Conservation (phyloP, 768 basidiomycete genomes). For the Russula griseocarnosa region DNA sequence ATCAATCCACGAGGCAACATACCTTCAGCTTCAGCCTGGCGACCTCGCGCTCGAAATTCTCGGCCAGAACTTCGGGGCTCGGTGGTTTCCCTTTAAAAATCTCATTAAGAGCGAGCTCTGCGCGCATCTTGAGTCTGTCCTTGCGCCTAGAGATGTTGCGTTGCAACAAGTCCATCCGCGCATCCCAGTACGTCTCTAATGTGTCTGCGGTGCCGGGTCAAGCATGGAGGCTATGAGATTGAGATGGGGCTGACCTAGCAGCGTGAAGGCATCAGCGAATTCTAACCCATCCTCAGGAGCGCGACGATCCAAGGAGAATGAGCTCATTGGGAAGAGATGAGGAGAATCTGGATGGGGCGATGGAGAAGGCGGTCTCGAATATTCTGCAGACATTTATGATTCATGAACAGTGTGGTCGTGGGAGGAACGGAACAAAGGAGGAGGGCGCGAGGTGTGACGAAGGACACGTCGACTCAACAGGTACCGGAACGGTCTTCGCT, state of each 20-base stretch:
- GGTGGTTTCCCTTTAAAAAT: constrained; percentile 59
- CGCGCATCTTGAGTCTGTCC: constrained; percentile 74
- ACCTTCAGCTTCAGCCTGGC: constrained; percentile 86
- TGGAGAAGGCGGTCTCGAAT: constrained; percentile 40
- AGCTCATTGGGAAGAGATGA: constrained; percentile 39
- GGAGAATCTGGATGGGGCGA: constrained; percentile 34
- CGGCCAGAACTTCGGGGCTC: constrained; percentile 60
- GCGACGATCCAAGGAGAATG: constrained; percentile 68
- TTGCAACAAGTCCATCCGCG: constrained; percentile 77
- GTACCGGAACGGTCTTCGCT: not conserved
- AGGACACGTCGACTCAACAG: not conserved
- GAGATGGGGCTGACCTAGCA: constrained; percentile 54
- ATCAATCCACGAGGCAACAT: constrained; percentile 27
- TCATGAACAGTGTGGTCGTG: constrained; percentile 24
- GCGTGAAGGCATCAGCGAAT: constrained; percentile 77
- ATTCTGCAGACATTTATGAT: constrained; percentile 28
- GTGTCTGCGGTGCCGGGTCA: constrained; percentile 57
- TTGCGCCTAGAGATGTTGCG: constrained; percentile 84
- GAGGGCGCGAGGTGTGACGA: too few relatives aligned
- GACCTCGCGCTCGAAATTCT: constrained; percentile 82
- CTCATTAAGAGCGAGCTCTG: constrained; percentile 59
- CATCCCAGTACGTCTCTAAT: constrained; percentile 93
- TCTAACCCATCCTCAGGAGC: constrained; percentile 70
- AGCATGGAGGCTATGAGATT: not conserved
- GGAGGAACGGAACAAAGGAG: not conserved